Conservation (phyloP, 345 rosid species). For the Atalantia buxifolia region DNA sequence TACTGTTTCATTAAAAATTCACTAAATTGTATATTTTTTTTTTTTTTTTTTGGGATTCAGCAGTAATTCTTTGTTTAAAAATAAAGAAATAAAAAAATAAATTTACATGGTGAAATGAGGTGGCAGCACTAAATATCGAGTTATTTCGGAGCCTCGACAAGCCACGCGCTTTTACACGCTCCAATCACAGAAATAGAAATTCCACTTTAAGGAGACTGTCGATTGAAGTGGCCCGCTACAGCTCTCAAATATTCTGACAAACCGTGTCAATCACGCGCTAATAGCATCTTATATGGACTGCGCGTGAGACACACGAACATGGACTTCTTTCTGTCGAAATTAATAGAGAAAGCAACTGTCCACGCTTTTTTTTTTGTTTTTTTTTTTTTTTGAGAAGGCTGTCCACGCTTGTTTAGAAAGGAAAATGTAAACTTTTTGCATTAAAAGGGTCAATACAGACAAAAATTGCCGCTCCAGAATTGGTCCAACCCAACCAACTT, state of each 20-base stretch:
- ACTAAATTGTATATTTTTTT: too few relatives aligned
- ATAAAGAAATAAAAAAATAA: neutral
- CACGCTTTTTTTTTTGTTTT: neutral
- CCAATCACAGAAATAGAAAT: neutral
- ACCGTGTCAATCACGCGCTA: neutral
- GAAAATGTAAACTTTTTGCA: neutral
- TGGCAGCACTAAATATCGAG: neutral
- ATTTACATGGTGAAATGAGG: neutral
- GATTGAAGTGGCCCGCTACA: neutral
- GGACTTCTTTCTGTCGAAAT: neutral
- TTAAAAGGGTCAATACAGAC: neutral
- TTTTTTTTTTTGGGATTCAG: too few relatives aligned
- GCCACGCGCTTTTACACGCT: neutral
- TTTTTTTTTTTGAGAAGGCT: too few relatives aligned
- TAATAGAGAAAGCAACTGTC: neutral
- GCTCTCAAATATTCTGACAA: neutral
- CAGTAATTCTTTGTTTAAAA: too few relatives aligned
- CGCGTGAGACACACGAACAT: neutral
- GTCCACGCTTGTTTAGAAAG: neutral
- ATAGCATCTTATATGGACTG: neutral
- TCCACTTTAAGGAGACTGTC: neutral
- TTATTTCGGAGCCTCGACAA: neutral
- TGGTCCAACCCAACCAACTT: neutral
- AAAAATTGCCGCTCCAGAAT: constrained; percentile 8
- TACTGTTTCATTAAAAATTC: too few relatives aligned